A percentile compares a stretch with the other conserved stretches of the same genome.
phyloP scores from a whole-genome alignment of 2,329 filamentous ascomycete genomes.

The Pezicula neosporulosa region DNA sequence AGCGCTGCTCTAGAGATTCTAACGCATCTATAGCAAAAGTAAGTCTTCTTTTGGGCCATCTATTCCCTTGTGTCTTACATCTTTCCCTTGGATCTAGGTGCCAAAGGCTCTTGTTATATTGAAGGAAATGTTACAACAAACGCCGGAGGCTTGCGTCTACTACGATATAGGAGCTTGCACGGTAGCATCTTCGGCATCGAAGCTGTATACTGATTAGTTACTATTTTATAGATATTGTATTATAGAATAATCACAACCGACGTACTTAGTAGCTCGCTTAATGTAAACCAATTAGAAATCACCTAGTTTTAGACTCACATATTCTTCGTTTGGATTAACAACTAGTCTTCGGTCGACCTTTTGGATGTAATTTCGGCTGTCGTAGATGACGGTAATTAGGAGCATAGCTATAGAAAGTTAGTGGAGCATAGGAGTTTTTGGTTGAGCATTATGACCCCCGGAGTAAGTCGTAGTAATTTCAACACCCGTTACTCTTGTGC shows the following conservation, averaged over 20 bases:
- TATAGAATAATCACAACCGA: constrained; percentile 9
- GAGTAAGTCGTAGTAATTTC: too few relatives aligned
- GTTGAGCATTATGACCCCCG: too few relatives aligned
- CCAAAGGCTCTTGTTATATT: constrained; percentile 95
- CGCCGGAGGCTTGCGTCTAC: constrained; percentile 84
- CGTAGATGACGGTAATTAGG: too few relatives aligned
- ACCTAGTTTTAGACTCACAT: background rate
- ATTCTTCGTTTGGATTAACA: constrained; percentile 5
- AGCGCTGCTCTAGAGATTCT: too few relatives aligned
- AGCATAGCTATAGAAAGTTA: too few relatives aligned
- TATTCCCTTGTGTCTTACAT: too few relatives aligned
- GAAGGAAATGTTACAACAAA: constrained; percentile 96
- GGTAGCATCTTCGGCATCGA: constrained; percentile 90
- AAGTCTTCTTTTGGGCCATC: too few relatives aligned
- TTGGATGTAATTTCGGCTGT: too few relatives aligned
- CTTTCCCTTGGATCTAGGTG: constrained; percentile 95
- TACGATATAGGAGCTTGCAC: constrained; percentile 92
- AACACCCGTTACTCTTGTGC: too few relatives aligned
- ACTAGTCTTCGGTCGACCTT: constrained; percentile 16
- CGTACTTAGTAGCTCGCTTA: constrained; percentile 7
- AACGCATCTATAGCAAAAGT: too few relatives aligned
- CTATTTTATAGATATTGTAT: constrained; percentile 1
- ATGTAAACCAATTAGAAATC: background rate
- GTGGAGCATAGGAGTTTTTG: too few relatives aligned
- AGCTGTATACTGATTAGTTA: constrained; percentile 55